A percentile compares a stretch with the other conserved stretches of the same genome.
phyloP scores from a whole-genome alignment of 352 stramenopile species.

The Pythium chondricola region DNA sequence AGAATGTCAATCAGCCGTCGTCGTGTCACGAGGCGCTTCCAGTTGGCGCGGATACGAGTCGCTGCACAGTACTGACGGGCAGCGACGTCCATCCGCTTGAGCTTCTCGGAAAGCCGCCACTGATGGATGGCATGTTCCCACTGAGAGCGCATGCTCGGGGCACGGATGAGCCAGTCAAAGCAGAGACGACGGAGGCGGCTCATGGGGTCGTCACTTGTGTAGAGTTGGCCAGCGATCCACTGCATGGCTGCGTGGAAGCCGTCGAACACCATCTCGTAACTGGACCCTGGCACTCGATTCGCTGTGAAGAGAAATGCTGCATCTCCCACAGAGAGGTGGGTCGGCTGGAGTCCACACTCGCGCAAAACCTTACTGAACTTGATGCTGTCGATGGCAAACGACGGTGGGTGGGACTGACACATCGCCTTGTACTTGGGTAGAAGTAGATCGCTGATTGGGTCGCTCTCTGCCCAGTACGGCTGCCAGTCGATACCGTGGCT shows the following conservation, averaged over 20 bases:
- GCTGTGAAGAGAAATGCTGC: slow-evolving; percentile 55
- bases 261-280: slow-evolving; percentile 55
- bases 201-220: neutral
- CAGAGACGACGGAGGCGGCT: slow-evolving; percentile 25
- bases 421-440: slow-evolving; percentile 35
- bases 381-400: slow-evolving; percentile 48
- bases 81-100: slow-evolving; percentile 18
- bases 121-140: slow-evolving; percentile 41
- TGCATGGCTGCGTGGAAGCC: slow-evolving; percentile 40
- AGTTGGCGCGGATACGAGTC: slow-evolving; percentile 40
- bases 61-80: slow-evolving; percentile 36
- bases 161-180: slow-evolving; percentile 39
- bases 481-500: slow-evolving; percentile 52
- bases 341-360: slow-evolving; percentile 46
- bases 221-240: slow-evolving; percentile 20
- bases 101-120: slow-evolving; percentile 40
- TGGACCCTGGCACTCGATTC: slow-evolving; percentile 27
- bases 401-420: slow-evolving; percentile 42
- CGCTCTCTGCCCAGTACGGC: slow-evolving; percentile 17
- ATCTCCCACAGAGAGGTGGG: slow-evolving; percentile 46
- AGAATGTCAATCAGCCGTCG: slow-evolving; percentile 15
- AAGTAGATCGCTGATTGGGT: slow-evolving; percentile 33
- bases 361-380: slow-evolving; percentile 78
- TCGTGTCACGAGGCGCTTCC: slow-evolving; percentile 22
- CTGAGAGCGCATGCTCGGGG: slow-evolving; percentile 28